Conservation (phyloP, 1,284 basidiomycete genomes). For the Chalciporus sp. region DNA sequence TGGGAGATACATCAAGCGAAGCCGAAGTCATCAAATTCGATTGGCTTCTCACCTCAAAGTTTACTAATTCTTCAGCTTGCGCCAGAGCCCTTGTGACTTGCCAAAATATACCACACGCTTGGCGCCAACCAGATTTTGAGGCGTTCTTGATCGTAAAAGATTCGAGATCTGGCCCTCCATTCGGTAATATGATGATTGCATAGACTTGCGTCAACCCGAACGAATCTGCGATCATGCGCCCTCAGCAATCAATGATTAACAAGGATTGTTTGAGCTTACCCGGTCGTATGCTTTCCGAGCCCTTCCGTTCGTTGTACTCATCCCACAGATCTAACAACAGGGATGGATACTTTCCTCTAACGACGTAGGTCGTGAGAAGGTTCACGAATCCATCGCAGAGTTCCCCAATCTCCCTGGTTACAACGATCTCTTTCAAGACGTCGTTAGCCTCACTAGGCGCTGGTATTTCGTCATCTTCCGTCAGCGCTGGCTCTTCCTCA, state of each 20-base stretch:
- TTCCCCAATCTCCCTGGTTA: conserved; percentile 78
- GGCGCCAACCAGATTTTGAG: conserved; percentile 70
- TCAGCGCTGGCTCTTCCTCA: conserved; percentile 37
- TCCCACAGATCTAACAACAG: conserved; percentile 86
- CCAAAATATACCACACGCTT: conserved; percentile 90
- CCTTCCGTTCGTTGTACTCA: conserved; percentile 68
- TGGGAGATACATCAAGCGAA: conserved; percentile 8
- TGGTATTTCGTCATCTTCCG: conserved; percentile 52
- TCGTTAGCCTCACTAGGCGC: conserved; percentile 73
- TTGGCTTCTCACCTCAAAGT: conserved; percentile 76
- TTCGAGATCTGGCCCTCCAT: conserved; percentile 91
- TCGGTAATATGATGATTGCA: conserved; percentile 84
- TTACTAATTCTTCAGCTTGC: conserved; percentile 74
- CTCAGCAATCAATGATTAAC: conserved; percentile 8
- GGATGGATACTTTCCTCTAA: conserved; percentile 83
- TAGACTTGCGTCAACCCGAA: conserved; percentile 80
- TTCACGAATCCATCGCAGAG: conserved; percentile 77
- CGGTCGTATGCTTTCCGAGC: conserved; percentile 86
- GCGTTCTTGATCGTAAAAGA: conserved; percentile 63
- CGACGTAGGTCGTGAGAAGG: conserved; percentile 81
- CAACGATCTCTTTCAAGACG: conserved; percentile 85
- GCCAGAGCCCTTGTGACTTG: conserved; percentile 81
- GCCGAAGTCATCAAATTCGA: neutral
- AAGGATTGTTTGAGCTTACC: conserved; percentile 46
- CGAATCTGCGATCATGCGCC: conserved; percentile 51